phyloP scores from a whole-genome alignment of 2,329 filamentous ascomycete species.

The Sodiomyces alkalinus region DNA sequence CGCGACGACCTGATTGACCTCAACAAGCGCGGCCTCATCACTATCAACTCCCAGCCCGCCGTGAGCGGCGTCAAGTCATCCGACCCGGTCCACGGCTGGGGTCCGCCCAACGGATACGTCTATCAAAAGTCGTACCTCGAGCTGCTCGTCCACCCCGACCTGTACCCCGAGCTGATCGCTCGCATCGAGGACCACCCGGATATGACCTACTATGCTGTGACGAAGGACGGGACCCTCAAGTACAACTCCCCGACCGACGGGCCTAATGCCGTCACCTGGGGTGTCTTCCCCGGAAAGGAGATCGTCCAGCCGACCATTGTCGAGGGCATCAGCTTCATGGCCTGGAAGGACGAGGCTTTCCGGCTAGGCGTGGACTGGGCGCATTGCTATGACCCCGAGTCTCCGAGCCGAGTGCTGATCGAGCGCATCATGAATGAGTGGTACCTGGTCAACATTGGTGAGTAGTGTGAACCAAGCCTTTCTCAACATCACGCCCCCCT shows the following conservation, averaged over 20 bases:
- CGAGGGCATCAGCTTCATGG: constrained; percentile 91
- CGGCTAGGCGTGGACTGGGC: constrained; percentile 87
- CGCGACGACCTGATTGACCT: constrained; percentile 62
- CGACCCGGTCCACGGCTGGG: constrained; percentile 83
- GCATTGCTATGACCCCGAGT: constrained; percentile 67
- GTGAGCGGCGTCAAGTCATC: constrained; percentile 83
- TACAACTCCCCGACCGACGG: constrained; percentile 76
- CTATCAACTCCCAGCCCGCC: constrained; percentile 94
- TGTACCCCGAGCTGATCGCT: constrained; percentile 62
- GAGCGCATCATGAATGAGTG: constrained; percentile 75
- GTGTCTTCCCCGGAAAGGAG: constrained; percentile 96
- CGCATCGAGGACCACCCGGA: constrained; percentile 67
- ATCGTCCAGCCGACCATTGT: constrained; percentile 99
- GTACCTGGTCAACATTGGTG: constrained; percentile 91
- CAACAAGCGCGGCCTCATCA: constrained; percentile 76
- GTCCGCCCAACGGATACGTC: constrained; percentile 85
- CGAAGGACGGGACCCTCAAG: constrained; percentile 59
- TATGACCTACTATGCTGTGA: constrained; percentile 89
- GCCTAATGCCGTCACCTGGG: constrained; percentile 98
- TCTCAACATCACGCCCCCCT: neutral
- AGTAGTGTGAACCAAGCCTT: constrained; percentile 18
- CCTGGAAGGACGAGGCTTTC: constrained; percentile 98
- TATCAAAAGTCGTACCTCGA: constrained; percentile 98
- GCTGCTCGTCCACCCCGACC: constrained; percentile 66
- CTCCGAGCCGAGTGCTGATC: constrained; percentile 65